Conservation (phyloP, 2,329 filamentous ascomycete genomes). For the Arthrobotrys musiformis region DNA sequence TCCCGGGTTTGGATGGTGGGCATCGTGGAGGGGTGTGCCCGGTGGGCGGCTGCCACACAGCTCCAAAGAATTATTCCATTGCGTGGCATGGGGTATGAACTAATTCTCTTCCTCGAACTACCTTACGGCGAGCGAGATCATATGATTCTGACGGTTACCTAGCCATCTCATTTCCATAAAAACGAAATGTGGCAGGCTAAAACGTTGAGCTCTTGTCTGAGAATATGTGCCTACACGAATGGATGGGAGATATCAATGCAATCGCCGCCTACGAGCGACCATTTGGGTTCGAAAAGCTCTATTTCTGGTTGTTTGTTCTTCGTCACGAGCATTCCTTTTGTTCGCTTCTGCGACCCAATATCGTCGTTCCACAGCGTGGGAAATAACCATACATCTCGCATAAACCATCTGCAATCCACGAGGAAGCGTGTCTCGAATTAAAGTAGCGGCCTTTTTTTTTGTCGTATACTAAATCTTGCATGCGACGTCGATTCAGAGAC, state of each 20-base stretch:
- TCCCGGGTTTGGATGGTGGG: slow-evolving; percentile 48
- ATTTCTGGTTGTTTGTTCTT: slow-evolving; percentile 16
- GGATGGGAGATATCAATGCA: not conserved
- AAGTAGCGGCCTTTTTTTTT: not conserved
- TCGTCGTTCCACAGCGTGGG: slow-evolving; percentile 18
- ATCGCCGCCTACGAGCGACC: not conserved
- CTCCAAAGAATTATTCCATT: not conserved
- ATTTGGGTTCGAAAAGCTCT: not conserved
- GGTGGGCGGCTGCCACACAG: slow-evolving; percentile 55
- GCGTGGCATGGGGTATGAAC: not conserved
- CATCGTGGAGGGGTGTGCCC: slow-evolving; percentile 34
- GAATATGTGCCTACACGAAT: too few relatives aligned
- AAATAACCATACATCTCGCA: not conserved
- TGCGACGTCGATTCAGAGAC: not conserved
- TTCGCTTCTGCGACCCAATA: slow-evolving; percentile 18
- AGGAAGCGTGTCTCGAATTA: not conserved
- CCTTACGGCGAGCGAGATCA: not conserved
- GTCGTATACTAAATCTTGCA: not conserved
- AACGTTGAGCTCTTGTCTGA: slow-evolving; percentile 11
- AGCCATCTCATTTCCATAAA: not conserved
- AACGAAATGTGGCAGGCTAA: not conserved
- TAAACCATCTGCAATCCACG: slow-evolving; percentile 14
- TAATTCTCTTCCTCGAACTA: not conserved
- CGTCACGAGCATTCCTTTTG: slow-evolving; percentile 20
- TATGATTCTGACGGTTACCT: not conserved